These are phyloP conservation scores for Sphagnum contortum DNA, from an alignment of 225 moss, liverwort and hornwort species.

Conservation along the genomic window DNA sequence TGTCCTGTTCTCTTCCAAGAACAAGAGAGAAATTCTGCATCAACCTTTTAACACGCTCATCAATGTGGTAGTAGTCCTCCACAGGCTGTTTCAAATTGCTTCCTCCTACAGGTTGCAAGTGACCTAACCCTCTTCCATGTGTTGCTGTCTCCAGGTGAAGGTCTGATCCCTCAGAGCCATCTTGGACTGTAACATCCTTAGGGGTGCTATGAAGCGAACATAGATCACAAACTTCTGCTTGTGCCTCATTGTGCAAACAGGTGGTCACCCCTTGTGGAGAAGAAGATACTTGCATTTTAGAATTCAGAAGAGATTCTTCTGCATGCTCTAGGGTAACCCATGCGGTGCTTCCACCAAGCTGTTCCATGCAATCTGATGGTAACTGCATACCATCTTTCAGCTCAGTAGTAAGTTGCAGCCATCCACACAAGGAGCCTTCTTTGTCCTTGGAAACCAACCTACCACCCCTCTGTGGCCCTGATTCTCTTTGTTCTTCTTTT, in stretches of 20 bases:
- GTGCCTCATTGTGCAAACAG: too few relatives aligned
- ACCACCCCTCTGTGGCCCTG: constrained; percentile 9
- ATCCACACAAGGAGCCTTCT: constrained; percentile 28
- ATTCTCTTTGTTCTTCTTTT: constrained; percentile 12
- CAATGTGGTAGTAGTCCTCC: constrained; percentile 61
- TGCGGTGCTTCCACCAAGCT: constrained; percentile 32
- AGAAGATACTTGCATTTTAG: constrained; percentile 10
- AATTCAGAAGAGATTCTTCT: constrained; percentile 12
- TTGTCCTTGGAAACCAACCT: constrained; percentile 35
- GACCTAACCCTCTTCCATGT: background rate
- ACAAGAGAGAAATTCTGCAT: constrained; percentile 82
- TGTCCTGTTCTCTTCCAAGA: constrained; percentile 87
- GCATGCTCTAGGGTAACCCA: constrained; percentile 28
- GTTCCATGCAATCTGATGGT: constrained; percentile 32
- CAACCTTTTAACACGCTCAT: constrained; percentile 89
- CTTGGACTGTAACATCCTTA: too few relatives aligned
- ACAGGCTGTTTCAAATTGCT: constrained; percentile 4
- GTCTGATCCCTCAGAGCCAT: too few relatives aligned
- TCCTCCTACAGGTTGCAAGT: constrained; percentile 2
- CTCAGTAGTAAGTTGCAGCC: constrained; percentile 23
- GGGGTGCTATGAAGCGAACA: too few relatives aligned
- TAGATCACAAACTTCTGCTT: too few relatives aligned
- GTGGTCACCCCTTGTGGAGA: background rate
- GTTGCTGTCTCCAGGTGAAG: background rate
- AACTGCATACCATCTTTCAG: constrained; percentile 20